Evolutionary conservation across 768 basidiomycete species (phyloP), one percentile per base, ranked within the genome.

Genomic region (Tulasnella sp.): DNA sequence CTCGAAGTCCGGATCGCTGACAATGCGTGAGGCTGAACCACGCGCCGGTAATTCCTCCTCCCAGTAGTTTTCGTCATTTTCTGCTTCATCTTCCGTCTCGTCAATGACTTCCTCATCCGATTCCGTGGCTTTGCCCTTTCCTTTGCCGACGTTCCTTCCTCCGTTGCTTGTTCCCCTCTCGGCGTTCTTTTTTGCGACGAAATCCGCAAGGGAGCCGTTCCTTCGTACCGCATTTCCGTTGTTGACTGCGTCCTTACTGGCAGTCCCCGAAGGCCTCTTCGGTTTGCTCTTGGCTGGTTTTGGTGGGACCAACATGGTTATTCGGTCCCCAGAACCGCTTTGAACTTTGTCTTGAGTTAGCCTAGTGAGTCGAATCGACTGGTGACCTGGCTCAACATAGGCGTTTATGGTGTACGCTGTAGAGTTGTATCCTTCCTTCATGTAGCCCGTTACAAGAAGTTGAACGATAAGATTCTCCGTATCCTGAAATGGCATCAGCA

Each of bases 401-500:
- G 87, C 86, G 72, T 86, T 87, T 29, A 83, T 83, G 0, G 78
- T 77, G 75, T 91, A 90, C 2, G 86, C 78, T 0, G 83, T 91
- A 9, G 81, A 78, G 29, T 82, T 79, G 76, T 85, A 88, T 1
- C 81, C 81, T 76, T 92, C 89, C 62, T 82, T 77, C 5, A 97
- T 81, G 77, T 90, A 92, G 0, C 83, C 82, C 17, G 84, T 78
- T 22, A 90, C 77, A 17, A 91, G 78, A 3, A 98, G 82, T 35
- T 89, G 83, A 12, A 93, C 85, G 26, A 94, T 77, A 19, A 98
- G 83, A 26, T 83, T 81, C 78, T 95, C 94, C 42, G 87, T 82
- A 64, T 93, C 89, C 92, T 96, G 26, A 42, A 64, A 44, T 37
- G 71, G 32, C n/a, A n/a, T 62, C 5, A 41, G 1, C 64, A 63